Conservation (phyloP, 352 stramenopile species). For the Elongisporangium undulatum region DNA sequence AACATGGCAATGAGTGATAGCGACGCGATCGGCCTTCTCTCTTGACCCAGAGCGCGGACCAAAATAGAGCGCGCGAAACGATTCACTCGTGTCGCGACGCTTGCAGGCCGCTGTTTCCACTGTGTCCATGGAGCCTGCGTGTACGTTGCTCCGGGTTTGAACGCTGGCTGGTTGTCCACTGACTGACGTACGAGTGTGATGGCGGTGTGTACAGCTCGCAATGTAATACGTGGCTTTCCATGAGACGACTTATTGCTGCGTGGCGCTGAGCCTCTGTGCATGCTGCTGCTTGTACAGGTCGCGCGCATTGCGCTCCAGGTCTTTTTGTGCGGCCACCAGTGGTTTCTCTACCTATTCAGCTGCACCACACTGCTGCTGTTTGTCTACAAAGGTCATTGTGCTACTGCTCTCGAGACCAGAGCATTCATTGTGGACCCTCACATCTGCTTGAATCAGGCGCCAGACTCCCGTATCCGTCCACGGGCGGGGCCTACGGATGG, state of each 20-base stretch:
- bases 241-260: background rate
- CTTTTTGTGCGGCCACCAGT: slow-evolving; percentile 66
- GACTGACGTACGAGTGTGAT: background rate
- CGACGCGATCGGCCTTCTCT: background rate
- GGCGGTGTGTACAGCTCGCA: background rate
- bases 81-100: background rate
- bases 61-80: background rate
- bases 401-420: background rate
- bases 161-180: background rate
- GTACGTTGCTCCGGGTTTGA: background rate
- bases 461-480: slow-evolving; percentile 45
- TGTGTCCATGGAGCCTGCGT: background rate
- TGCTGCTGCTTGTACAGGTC: slow-evolving; percentile 21
- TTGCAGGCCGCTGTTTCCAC: background rate
- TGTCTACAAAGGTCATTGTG: slow-evolving; percentile 59
- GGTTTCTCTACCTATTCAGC: slow-evolving; percentile 63
- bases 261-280: slow-evolving; percentile 1
- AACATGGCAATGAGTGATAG: background rate
- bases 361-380: slow-evolving; percentile 44
- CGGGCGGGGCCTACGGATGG: slow-evolving; percentile 35
- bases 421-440: slow-evolving; percentile 2
- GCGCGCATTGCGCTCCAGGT: slow-evolving; percentile 56
- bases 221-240: background rate
- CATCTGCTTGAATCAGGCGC: slow-evolving; percentile 18
- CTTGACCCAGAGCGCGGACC: background rate